A percentile compares a stretch with the other conserved stretches of the same genome.
Evolutionary conservation across 2,329 filamentous ascomycete species (phyloP).

Genomic region (Diaporthe citrichinensis): DNA sequence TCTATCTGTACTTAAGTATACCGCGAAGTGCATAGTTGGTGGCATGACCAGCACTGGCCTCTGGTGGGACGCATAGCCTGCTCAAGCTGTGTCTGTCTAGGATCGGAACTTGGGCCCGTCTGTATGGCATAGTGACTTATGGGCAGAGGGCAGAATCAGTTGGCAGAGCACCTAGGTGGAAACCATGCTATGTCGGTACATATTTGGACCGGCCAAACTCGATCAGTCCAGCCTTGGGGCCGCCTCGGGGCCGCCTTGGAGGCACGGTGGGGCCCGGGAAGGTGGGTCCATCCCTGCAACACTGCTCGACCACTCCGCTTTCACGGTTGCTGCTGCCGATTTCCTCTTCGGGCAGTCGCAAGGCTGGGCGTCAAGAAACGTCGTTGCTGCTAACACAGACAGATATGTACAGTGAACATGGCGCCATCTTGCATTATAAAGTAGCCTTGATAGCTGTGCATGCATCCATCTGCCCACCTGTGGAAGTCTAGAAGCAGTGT

Average conservation of each 20-base stretch:
- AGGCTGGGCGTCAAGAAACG: too few species aligned
- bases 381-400: background rate
- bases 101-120: too few species aligned
- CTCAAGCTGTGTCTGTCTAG: background rate
- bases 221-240: background rate
- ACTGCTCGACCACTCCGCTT: constrained; percentile 29
- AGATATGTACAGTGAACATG: background rate
- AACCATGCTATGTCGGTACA: background rate
- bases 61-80: background rate
- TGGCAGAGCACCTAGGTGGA: background rate
- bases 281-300: background rate
- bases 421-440: background rate
- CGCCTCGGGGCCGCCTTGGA: background rate
- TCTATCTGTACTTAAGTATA: background rate
- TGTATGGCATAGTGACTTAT: background rate
- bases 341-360: constrained; percentile 31
- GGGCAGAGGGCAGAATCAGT: background rate
- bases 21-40: background rate
- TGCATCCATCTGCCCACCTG: too few species aligned
- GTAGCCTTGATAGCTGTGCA: background rate
- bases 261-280: too few species aligned
- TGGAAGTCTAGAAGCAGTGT: background rate
- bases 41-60: background rate
- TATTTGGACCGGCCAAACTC: background rate
- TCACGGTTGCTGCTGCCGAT: background rate